Percentiles rank a stretch among this genome's conserved stretches.
These are phyloP conservation scores for Colletotrichum spinosum DNA, from an alignment of 2,329 filamentous ascomycete species.

Conservation along the genomic window DNA sequence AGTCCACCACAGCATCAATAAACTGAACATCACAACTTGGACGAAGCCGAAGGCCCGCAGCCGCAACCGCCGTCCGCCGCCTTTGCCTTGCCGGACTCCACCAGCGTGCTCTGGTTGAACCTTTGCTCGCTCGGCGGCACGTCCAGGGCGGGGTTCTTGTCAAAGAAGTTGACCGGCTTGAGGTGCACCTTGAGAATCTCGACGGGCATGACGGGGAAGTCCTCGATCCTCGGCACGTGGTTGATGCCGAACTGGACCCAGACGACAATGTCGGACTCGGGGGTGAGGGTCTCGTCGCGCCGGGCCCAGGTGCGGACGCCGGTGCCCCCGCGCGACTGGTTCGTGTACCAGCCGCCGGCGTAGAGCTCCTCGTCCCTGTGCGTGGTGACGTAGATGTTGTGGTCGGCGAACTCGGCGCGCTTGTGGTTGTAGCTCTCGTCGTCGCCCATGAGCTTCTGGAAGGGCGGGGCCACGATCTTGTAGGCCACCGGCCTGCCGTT, in stretches of 20 bases:
- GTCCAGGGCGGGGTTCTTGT: conserved; percentile 60
- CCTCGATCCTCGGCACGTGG: conserved; percentile 66
- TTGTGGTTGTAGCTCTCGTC: conserved; percentile 32
- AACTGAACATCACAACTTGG: conserved; percentile 12
- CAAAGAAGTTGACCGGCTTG: conserved; percentile 64
- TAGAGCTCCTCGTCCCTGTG: conserved; percentile 31
- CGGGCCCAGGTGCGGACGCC: conserved; percentile 31
- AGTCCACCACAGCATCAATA: too few relatives aligned
- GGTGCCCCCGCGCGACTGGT: conserved; percentile 30
- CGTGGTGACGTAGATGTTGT: conserved; percentile 36
- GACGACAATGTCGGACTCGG: conserved; percentile 51
- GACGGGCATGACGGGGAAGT: conserved; percentile 70
- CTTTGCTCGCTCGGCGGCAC: conserved; percentile 40
- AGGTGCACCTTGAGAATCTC: conserved; percentile 64
- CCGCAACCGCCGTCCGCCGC: background rate
- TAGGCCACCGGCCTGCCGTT: conserved; percentile 37
- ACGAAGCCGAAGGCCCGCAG: conserved; percentile 4
- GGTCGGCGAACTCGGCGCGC: conserved; percentile 35
- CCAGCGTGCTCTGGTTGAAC: conserved; percentile 32
- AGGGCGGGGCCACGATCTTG: conserved; percentile 34
- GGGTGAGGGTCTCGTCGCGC: conserved; percentile 23
- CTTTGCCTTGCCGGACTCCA: conserved; percentile 5
- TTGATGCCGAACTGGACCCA: conserved; percentile 69
- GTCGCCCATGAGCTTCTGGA: conserved; percentile 35
- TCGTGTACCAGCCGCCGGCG: conserved; percentile 34